Conservation (phyloP, 208 protist genomes). For the Trypanosoma scelopori region DNA sequence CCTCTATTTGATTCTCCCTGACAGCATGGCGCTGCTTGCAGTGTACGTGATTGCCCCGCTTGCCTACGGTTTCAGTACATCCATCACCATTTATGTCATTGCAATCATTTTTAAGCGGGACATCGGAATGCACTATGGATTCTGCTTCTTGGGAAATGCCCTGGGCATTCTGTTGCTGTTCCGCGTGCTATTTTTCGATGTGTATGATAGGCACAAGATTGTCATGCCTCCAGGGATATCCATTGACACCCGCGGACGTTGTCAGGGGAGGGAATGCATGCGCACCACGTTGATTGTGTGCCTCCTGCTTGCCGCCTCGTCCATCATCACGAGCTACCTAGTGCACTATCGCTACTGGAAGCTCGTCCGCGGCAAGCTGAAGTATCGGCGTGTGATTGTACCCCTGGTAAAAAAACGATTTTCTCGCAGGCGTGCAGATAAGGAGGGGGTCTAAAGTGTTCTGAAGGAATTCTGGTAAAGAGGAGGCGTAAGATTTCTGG, state of each 20-base stretch:
- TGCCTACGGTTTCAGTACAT: constrained; percentile 53
- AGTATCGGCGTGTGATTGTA: constrained; percentile 34
- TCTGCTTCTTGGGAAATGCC: constrained; percentile 40
- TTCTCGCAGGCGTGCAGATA: not conserved
- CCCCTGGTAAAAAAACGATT: constrained; percentile 23
- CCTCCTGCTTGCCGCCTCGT: constrained; percentile 24
- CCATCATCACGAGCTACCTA: constrained; percentile 12
- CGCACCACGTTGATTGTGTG: constrained; percentile 47
- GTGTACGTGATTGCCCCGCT: constrained; percentile 37
- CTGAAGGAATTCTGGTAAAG: not conserved
- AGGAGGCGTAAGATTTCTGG: too few species aligned
- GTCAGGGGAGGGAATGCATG: constrained; percentile 46
- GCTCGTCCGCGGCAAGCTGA: constrained; percentile 34
- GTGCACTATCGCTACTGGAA: constrained; percentile 44
- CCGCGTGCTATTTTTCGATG: constrained; percentile 34
- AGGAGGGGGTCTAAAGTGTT: not conserved
- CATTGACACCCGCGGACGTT: constrained; percentile 14
- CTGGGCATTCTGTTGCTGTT: constrained; percentile 50
- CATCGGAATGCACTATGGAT: constrained; percentile 64
- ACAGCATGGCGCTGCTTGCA: constrained; percentile 30
- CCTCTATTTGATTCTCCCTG: constrained; percentile 50
- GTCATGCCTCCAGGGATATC: constrained; percentile 15
- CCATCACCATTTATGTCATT: constrained; percentile 51
- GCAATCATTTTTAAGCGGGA: constrained; percentile 52
- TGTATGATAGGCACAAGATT: constrained; percentile 35